A percentile compares a stretch with the other conserved stretches of the same genome.
These are phyloP conservation scores for Gossypium stocksii DNA, from an alignment of 345 rosid genomes.

Conservation along the genomic window DNA sequence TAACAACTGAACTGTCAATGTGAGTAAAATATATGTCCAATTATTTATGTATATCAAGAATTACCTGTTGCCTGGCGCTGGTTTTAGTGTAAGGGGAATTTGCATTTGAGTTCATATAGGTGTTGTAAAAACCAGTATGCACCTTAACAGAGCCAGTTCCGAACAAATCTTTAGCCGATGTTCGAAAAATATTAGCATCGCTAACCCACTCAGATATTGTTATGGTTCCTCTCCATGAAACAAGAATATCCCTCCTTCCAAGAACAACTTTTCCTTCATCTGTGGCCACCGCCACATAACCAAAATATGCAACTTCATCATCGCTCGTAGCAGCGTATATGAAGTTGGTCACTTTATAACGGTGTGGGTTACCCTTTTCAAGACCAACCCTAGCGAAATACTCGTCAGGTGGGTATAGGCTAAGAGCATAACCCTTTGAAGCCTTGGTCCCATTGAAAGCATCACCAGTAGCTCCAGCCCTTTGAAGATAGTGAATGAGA, in stretches of 20 bases:
- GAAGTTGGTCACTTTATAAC: slow-evolving; percentile 36
- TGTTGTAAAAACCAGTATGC: slow-evolving; percentile 36
- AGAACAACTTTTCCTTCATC: slow-evolving; percentile 36
- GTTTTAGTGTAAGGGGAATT: slow-evolving; percentile 27
- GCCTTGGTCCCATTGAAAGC: slow-evolving; percentile 20
- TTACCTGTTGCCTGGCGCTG: slow-evolving; percentile 46
- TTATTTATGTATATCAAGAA: not conserved
- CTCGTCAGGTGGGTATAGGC: slow-evolving; percentile 27
- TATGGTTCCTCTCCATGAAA: slow-evolving; percentile 49
- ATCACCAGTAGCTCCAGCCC: slow-evolving; percentile 29
- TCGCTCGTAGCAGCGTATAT: slow-evolving; percentile 25
- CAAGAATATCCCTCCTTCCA: slow-evolving; percentile 50
- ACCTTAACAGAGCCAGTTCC: not conserved
- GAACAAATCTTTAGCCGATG: slow-evolving; percentile 13
- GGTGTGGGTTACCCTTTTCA: slow-evolving; percentile 32
- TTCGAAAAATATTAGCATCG: slow-evolving; percentile 17
- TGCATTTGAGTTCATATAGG: slow-evolving; percentile 22
- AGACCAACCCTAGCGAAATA: slow-evolving; percentile 36
- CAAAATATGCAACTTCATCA: not conserved
- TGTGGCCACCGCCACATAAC: slow-evolving; percentile 47
- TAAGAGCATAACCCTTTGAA: slow-evolving; percentile 21
- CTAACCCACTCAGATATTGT: not conserved
- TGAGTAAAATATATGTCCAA: not conserved
- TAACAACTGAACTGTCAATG: not conserved
- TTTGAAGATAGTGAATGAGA: slow-evolving; percentile 44